A percentile compares a stretch with the other conserved stretches of the same genome.
These are phyloP conservation scores for Sarocladiaceae sp. DNA, from an alignment of 2,329 filamentous ascomycete species.

Conservation along the genomic window DNA sequence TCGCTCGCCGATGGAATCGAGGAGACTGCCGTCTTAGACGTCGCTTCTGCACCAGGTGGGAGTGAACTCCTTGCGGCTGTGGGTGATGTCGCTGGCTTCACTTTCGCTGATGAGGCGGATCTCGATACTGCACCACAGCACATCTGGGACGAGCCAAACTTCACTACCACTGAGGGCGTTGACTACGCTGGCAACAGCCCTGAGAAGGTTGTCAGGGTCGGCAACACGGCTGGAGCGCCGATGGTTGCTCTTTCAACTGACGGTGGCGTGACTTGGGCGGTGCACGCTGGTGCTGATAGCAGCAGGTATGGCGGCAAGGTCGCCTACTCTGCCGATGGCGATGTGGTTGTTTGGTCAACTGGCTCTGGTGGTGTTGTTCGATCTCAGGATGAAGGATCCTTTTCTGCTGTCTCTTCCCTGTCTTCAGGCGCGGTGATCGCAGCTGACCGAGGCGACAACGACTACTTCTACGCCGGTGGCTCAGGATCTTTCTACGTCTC, in stretches of 20 bases:
- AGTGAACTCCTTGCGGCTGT: slow-evolving; percentile 45
- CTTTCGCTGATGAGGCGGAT: slow-evolving; percentile 29
- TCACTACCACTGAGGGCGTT: slow-evolving; percentile 37
- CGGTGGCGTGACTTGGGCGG: slow-evolving; percentile 43
- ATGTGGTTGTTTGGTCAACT: slow-evolving; percentile 43
- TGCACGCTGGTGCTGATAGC: slow-evolving; percentile 39
- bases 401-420: slow-evolving; percentile 37
- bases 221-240: slow-evolving; percentile 34
- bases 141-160: slow-evolving; percentile 41
- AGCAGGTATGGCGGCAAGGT: slow-evolving; percentile 37
- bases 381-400: slow-evolving; percentile 33
- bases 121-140: slow-evolving; percentile 36
- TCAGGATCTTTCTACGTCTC: slow-evolving; percentile 45
- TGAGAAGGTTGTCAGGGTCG: slow-evolving; percentile 35
- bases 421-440: slow-evolving; percentile 42
- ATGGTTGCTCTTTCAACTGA: slow-evolving; percentile 43
- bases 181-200: slow-evolving; percentile 15
- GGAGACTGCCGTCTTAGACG: slow-evolving; percentile 42
- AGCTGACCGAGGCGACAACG: slow-evolving; percentile 46
- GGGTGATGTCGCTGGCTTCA: slow-evolving; percentile 47
- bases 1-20: slow-evolving; percentile 49
- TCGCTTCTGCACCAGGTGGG: slow-evolving; percentile 43
- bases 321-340: slow-evolving; percentile 44
- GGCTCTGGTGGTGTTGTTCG: slow-evolving; percentile 33
- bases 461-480: slow-evolving; percentile 45